Percentiles rank a stretch among this genome's conserved stretches.
Conservation (phyloP, 1,284 basidiomycete species). For the Laetiporus sulphureus region DNA sequence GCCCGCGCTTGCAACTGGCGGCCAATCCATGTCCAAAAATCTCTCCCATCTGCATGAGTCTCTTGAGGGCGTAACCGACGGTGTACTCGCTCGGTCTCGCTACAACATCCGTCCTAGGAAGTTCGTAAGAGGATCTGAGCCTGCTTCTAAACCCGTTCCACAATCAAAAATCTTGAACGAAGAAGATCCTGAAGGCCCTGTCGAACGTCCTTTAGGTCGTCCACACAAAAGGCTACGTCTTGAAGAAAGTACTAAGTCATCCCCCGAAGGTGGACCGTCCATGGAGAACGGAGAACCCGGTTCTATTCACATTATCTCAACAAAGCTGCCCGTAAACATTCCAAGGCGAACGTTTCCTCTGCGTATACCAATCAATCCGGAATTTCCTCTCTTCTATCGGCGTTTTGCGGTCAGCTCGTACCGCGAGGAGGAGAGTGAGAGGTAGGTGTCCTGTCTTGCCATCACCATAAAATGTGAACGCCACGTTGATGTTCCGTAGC, state of each 20-base stretch:
- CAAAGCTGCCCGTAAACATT: background rate
- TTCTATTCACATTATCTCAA: background rate
- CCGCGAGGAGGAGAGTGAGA: conserved; percentile 24
- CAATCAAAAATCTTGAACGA: background rate
- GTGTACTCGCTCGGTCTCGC: background rate
- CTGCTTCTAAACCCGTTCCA: background rate
- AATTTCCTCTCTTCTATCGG: conserved; percentile 55
- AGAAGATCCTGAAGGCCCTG: background rate
- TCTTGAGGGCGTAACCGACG: background rate
- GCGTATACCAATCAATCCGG: conserved; percentile 35
- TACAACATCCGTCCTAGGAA: background rate
- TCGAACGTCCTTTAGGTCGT: background rate
- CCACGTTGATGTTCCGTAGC: background rate
- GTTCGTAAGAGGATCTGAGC: background rate
- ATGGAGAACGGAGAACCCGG: background rate
- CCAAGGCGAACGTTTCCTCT: conserved; percentile 42
- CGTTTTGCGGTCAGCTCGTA: conserved; percentile 58
- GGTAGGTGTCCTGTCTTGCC: conserved; percentile 16
- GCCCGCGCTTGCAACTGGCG: background rate
- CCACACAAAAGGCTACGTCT: background rate
- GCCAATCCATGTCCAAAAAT: too few species aligned
- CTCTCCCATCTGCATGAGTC: background rate
- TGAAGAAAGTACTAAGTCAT: background rate
- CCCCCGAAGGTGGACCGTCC: too few species aligned
- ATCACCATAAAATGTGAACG: background rate